Evolutionary conservation across 768 basidiomycete species (phyloP).

Genomic region (Candolleomyces efflorescens): DNA sequence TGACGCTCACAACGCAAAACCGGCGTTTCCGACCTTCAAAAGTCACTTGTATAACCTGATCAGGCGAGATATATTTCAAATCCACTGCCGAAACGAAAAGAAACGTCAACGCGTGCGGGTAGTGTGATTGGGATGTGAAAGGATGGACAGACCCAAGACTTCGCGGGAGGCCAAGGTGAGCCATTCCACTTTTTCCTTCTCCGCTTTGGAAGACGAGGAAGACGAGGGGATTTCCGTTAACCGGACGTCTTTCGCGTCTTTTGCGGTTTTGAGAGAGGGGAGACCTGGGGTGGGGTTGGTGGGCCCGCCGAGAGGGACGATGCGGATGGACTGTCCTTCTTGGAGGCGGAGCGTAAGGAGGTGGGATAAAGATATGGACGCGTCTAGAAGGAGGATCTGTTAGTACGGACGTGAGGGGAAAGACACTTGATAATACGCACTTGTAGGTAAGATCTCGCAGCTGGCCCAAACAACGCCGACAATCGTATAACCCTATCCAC

Average conservation of each 20-base stretch:
- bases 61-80: conserved; percentile 60
- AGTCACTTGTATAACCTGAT: conserved; percentile 55
- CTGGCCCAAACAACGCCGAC: background rate
- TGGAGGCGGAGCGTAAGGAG: background rate
- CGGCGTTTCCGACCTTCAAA: conserved; percentile 60
- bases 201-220: no score
- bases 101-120: conserved; percentile 11
- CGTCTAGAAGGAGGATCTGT: background rate
- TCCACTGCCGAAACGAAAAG: conserved; percentile 47
- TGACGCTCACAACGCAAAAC: conserved; percentile 52
- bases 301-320: background rate
- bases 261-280: background rate
- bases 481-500: background rate
- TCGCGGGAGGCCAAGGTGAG: conserved; percentile 63
- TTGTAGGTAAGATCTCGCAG: background rate
- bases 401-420: no score
- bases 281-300: background rate
- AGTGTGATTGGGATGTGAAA: background rate
- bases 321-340: background rate
- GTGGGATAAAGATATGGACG: background rate
- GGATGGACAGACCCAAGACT: conserved; percentile 53
- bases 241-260: conserved; percentile 11
- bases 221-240: background rate
- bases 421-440: background rate
- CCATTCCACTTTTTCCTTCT: conserved; percentile 45